These are phyloP conservation scores for Neovahlkampfia damariscottae DNA, from an alignment of 78 protist species.

Conservation along the genomic window DNA sequence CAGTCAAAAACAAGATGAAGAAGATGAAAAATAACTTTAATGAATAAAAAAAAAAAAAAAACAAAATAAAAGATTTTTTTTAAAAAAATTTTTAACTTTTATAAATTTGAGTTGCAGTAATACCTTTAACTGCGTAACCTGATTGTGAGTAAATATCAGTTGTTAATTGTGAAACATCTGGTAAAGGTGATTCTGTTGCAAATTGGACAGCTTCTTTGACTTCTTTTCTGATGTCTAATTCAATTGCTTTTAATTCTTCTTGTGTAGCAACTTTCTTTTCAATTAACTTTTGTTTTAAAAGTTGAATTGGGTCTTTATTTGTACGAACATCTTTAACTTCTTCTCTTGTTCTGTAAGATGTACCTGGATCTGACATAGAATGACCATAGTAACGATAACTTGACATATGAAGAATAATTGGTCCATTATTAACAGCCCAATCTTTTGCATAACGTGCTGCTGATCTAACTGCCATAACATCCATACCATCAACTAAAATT, in stretches of 20 bases:
- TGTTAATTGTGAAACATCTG: not conserved
- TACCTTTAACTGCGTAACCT: not conserved
- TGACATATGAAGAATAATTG: conserved; percentile 65
- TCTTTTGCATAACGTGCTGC: conserved; percentile 53
- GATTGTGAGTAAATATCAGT: not conserved
- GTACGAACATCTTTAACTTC: conserved; percentile 59
- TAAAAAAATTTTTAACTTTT: not conserved
- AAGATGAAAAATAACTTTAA: too few species aligned
- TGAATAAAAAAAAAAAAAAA: too few species aligned
- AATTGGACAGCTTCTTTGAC: conserved; percentile 60
- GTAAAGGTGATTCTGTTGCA: conserved; percentile 32
- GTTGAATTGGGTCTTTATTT: conserved; percentile 51
- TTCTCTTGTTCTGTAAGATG: conserved; percentile 69
- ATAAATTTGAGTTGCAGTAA: not conserved
- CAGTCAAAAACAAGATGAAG: too few species aligned
- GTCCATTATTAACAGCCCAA: conserved; percentile 48
- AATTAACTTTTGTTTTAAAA: conserved; percentile 23
- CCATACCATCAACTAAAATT: conserved; percentile 83
- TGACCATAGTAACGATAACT: conserved; percentile 96
- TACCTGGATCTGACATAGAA: conserved; percentile 96
- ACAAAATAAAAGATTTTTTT: too few species aligned
- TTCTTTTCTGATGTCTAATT: conserved; percentile 1
- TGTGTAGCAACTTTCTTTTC: conserved; percentile 42
- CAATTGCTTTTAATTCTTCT: conserved; percentile 63
- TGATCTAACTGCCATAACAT: conserved; percentile 65